Percentiles rank a stretch among this genome's conserved stretches.
Conservation (phyloP, 768 basidiomycete genomes). For the Tricholoma bakamatsutake region DNA sequence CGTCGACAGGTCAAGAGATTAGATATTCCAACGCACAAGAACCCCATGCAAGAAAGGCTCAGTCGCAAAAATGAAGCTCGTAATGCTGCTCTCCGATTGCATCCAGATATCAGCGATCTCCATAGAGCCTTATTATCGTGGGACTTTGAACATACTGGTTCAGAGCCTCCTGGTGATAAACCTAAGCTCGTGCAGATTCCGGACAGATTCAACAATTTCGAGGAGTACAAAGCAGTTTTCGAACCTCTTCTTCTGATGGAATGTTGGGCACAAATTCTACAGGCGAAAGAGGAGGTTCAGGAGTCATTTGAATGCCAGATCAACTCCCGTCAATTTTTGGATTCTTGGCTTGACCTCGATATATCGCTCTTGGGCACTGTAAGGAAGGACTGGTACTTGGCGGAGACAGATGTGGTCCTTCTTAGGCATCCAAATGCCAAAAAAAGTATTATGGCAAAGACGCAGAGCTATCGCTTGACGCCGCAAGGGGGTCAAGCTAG, state of each 20-base stretch:
- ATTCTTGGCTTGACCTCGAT: conserved; percentile 82
- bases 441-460: conserved; percentile 65
- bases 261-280: conserved; percentile 82
- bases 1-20: conserved; percentile 61
- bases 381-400: conserved; percentile 65
- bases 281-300: conserved; percentile 64
- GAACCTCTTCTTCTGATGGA: conserved; percentile 85
- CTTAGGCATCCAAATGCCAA: conserved; percentile 54
- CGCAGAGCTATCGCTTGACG: conserved; percentile 26
- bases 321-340: conserved; percentile 60
- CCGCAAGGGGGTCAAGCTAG: conserved; percentile 48
- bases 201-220: conserved; percentile 54
- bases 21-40: conserved; percentile 43
- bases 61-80: conserved; percentile 57
- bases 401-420: conserved; percentile 84
- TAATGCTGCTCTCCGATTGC: conserved; percentile 60
- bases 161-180: conserved; percentile 53
- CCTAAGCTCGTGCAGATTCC: conserved; percentile 44
- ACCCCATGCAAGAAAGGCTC: conserved; percentile 43
- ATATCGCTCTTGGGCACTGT: conserved; percentile 52
- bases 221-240: conserved; percentile 69
- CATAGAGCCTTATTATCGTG: conserved; percentile 79
- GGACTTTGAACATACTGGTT: conserved; percentile 68
- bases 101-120: conserved; percentile 76
- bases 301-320: conserved; percentile 59